These are phyloP conservation scores for Neurospora cerealis DNA, from an alignment of 495 filamentous ascomycete genomes.

Conservation along the genomic window DNA sequence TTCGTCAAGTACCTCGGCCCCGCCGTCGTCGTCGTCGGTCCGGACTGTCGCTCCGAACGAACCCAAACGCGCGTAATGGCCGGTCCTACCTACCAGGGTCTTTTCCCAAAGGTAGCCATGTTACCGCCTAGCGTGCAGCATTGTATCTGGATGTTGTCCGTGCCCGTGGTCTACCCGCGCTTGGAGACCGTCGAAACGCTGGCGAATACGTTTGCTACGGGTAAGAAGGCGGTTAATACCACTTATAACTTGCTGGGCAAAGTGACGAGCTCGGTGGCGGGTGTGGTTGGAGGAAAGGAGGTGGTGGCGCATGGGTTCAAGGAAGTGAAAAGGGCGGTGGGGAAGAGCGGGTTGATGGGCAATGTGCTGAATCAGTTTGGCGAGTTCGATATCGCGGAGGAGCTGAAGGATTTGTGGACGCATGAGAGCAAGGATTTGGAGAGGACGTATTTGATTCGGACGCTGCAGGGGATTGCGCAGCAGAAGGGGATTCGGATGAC, in stretches of 20 bases:
- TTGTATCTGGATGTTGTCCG: constrained; percentile 87
- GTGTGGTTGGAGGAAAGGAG: constrained; percentile 88
- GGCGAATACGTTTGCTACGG: constrained; percentile 82
- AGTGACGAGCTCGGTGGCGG: constrained; percentile 84
- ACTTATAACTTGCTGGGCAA: constrained; percentile 93
- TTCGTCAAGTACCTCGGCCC: constrained; percentile 95
- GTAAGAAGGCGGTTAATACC: constrained; percentile 90
- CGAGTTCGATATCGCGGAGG: constrained; percentile 91
- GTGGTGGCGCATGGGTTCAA: constrained; percentile 86
- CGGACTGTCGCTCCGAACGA: constrained; percentile 84
- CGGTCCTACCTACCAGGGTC: constrained; percentile 90
- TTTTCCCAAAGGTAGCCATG: constrained; percentile 91
- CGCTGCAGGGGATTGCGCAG: constrained; percentile 85
- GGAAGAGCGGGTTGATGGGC: constrained; percentile 90
- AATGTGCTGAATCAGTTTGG: constrained; percentile 90
- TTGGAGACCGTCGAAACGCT: constrained; percentile 84
- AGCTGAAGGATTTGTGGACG: constrained; percentile 93
- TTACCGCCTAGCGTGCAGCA: constrained; percentile 92
- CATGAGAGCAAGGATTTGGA: constrained; percentile 97
- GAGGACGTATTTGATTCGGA: constrained; percentile 91
- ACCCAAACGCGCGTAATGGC: constrained; percentile 89
- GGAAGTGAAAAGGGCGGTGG: constrained; percentile 89
- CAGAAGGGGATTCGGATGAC: constrained; percentile 94
- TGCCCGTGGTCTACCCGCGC: constrained; percentile 84
- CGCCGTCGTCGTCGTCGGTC: constrained; percentile 77